These are phyloP conservation scores for Zygosaccharomyces siamensis DNA, from an alignment of 805 yeast genomes.

Conservation along the genomic window DNA sequence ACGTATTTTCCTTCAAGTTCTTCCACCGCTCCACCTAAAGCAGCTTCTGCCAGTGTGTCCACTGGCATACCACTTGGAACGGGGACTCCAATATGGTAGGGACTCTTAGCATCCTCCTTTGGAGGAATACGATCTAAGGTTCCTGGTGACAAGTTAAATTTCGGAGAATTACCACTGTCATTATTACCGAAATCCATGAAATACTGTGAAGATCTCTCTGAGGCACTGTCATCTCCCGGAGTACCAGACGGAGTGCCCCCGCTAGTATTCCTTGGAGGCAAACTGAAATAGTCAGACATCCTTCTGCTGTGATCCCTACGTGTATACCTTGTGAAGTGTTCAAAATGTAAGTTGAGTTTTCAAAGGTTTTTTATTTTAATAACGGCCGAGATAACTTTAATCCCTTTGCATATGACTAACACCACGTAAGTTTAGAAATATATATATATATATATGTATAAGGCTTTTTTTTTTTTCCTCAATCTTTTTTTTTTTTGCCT, in stretches of 20 bases:
- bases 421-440: no score
- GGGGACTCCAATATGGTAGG: conserved; percentile 34
- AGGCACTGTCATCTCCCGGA: conserved; percentile 1
- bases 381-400: neutral
- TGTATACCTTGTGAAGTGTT: neutral
- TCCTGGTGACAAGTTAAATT: neutral
- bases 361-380: neutral
- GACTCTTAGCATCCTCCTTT: conserved; percentile 30
- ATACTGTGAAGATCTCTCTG: conserved; percentile 5
- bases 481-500: no score
- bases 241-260: conserved; percentile 4
- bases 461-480: no score
- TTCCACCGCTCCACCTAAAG: conserved; percentile 11
- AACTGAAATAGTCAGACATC: conserved; percentile 6
- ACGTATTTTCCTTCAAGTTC: conserved; percentile 23
- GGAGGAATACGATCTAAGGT: conserved; percentile 22
- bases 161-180: neutral
- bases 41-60: conserved; percentile 4
- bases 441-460: no score
- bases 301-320: neutral
- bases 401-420: neutral
- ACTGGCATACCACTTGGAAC: conserved; percentile 28
- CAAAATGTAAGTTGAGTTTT: neutral
- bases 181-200: conserved; percentile 2
- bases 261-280: conserved; percentile 3